These are phyloP conservation scores for Aegilops tauschii DNA, from an alignment of 176 grass and related monocot species.

Conservation along the genomic window DNA sequence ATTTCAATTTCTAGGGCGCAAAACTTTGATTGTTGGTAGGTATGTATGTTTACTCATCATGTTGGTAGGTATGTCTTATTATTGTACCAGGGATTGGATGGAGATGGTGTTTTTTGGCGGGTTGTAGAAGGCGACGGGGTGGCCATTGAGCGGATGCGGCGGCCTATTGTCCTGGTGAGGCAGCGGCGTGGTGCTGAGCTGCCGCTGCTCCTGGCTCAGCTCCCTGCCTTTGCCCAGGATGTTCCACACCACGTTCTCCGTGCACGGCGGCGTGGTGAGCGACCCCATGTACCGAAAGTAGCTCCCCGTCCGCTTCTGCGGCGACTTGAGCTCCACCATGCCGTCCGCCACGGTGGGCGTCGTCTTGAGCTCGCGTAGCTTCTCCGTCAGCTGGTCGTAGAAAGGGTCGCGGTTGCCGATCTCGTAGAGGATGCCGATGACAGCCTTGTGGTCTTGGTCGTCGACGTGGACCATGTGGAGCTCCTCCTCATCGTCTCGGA, in stretches of 20 bases:
- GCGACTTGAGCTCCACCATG: constrained; percentile 18
- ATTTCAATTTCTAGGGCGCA: too few relatives aligned
- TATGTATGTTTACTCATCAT: too few relatives aligned
- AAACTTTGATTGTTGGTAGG: too few relatives aligned
- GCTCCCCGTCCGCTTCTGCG: constrained; percentile 49
- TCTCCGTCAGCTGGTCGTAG: constrained; percentile 42
- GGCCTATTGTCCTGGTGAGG: constrained; percentile 31
- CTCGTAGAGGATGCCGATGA: constrained; percentile 58
- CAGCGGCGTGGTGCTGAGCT: constrained; percentile 30
- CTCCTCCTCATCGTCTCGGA: constrained; percentile 19
- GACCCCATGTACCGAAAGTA: constrained; percentile 82
- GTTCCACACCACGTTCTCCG: constrained; percentile 66
- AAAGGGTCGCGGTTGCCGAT: constrained; percentile 48
- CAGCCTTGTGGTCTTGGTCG: constrained; percentile 20
- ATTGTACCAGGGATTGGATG: too few relatives aligned
- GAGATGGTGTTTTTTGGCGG: constrained; percentile 23
- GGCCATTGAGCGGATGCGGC: constrained; percentile 51
- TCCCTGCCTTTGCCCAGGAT: constrained; percentile 68
- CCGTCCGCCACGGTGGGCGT: constrained; percentile 12
- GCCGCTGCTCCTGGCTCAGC: constrained; percentile 54
- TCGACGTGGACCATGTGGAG: constrained; percentile 63
- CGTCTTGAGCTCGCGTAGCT: not conserved
- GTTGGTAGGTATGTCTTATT: too few relatives aligned
- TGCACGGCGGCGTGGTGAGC: constrained; percentile 78
- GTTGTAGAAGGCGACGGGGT: constrained; percentile 52